A percentile compares a stretch with the other conserved stretches of the same genome.
Evolutionary conservation across 2,329 filamentous ascomycete species (phyloP).

Genomic region (Penicillium glabrum): DNA sequence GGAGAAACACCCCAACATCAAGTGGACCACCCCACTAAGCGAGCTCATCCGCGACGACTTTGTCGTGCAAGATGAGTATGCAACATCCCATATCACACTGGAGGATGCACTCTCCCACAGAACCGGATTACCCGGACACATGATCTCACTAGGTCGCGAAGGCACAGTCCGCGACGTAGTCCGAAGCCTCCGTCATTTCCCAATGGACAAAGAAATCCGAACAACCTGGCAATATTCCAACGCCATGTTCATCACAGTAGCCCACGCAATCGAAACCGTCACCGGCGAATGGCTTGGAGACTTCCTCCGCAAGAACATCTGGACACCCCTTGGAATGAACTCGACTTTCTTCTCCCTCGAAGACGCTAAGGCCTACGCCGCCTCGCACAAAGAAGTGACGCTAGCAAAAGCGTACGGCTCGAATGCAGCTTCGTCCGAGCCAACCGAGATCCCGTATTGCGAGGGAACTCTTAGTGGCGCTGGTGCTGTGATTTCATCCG

Average conservation of each 20-base stretch:
- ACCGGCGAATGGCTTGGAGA: slow-evolving; percentile 34
- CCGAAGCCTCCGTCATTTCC: slow-evolving; percentile 46
- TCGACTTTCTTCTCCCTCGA: slow-evolving; percentile 37
- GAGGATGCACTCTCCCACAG: slow-evolving; percentile 34
- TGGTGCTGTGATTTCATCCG: background rate
- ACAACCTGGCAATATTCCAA: slow-evolving; percentile 54
- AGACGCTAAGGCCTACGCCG: slow-evolving; percentile 27
- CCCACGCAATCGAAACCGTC: slow-evolving; percentile 48
- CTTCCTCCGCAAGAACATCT: slow-evolving; percentile 37
- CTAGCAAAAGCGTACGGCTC: slow-evolving; percentile 17
- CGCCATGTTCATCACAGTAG: slow-evolving; percentile 51
- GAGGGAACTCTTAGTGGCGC: background rate
- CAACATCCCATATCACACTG: slow-evolving; percentile 26
- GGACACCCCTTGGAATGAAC: slow-evolving; percentile 43
- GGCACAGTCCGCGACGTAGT: slow-evolving; percentile 37
- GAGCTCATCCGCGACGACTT: slow-evolving; percentile 35
- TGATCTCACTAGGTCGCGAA: slow-evolving; percentile 16
- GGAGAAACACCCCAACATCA: slow-evolving; percentile 21
- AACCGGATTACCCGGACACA: slow-evolving; percentile 28
- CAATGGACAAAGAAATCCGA: slow-evolving; percentile 41
- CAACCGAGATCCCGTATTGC: background rate
- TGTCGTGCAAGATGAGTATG: slow-evolving; percentile 22
- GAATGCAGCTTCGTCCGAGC: slow-evolving; percentile 20
- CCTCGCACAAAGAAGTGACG: slow-evolving; percentile 8
- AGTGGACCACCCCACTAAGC: slow-evolving; percentile 37